These are phyloP conservation scores for Tetrapisispora namnaoensis DNA, from an alignment of 805 yeast genomes.

Conservation along the genomic window DNA sequence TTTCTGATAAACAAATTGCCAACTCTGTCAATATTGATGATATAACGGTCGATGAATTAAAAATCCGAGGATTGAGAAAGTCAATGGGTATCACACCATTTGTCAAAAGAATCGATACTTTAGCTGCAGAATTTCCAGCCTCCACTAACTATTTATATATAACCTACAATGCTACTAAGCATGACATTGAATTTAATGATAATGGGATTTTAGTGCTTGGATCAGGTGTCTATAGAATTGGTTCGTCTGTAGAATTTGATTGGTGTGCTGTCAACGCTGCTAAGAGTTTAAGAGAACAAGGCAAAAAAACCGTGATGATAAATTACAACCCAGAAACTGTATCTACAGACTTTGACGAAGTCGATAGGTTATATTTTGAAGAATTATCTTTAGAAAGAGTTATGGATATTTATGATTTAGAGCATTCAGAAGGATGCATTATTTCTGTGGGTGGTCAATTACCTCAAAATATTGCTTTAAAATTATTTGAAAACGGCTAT, in stretches of 20 bases:
- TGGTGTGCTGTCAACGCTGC: slow-evolving; percentile 99
- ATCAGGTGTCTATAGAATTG: slow-evolving; percentile 98
- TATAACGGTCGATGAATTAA: slow-evolving; percentile 47
- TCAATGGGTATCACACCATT: slow-evolving; percentile 81
- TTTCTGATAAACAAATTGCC: slow-evolving; percentile 91
- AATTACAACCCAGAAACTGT: slow-evolving; percentile 98
- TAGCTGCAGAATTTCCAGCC: slow-evolving; percentile 99
- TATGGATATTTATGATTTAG: slow-evolving; percentile 92
- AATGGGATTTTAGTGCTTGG: slow-evolving; percentile 92
- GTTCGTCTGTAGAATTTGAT: slow-evolving; percentile 96
- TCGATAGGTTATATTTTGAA: slow-evolving; percentile 92
- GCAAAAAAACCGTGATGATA: slow-evolving; percentile 88
- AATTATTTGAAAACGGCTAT: slow-evolving; percentile 72
- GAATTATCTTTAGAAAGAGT: slow-evolving; percentile 93
- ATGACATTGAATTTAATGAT: slow-evolving; percentile 79
- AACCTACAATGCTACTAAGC: slow-evolving; percentile 84
- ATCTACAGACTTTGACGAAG: slow-evolving; percentile 96
- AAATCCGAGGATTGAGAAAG: slow-evolving; percentile 76
- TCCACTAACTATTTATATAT: slow-evolving; percentile 87
- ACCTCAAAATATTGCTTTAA: slow-evolving; percentile 92
- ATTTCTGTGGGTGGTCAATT: slow-evolving; percentile 97
- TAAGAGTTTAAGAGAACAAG: slow-evolving; percentile 79
- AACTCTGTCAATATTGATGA: slow-evolving; percentile 47
- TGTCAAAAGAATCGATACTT: slow-evolving; percentile 95
- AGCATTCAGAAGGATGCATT: slow-evolving; percentile 80